Evolutionary conservation across 345 rosid species (phyloP).

Genomic region (Triadica sebifera): DNA sequence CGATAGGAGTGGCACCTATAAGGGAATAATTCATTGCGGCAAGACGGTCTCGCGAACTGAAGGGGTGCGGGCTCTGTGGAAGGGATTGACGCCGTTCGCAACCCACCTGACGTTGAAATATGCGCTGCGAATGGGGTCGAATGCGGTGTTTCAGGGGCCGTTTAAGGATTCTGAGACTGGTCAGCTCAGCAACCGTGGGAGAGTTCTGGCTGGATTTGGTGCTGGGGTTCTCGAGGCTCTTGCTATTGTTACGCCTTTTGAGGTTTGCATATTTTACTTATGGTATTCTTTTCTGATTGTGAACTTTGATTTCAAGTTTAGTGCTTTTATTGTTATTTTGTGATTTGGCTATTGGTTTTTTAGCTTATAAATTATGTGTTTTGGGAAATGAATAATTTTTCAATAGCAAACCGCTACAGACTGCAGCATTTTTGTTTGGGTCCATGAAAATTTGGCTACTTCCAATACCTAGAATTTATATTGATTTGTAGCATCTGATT

Average conservation of each 20-base stretch:
- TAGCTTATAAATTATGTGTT: neutral
- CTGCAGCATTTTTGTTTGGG: neutral
- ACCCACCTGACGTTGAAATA: slow-evolving; percentile 89
- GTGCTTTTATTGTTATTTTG: neutral
- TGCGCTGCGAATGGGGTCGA: slow-evolving; percentile 90
- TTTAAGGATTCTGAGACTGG: slow-evolving; percentile 83
- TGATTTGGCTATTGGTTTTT: neutral
- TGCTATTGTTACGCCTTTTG: slow-evolving; percentile 88
- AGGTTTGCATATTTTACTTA: slow-evolving; percentile 41
- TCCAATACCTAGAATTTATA: neutral
- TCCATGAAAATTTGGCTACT: neutral
- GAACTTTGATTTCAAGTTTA: neutral
- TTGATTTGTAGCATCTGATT: neutral
- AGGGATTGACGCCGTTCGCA: slow-evolving; percentile 90
- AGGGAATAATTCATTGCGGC: slow-evolving; percentile 83
- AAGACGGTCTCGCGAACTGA: slow-evolving; percentile 58
- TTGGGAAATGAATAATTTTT: neutral
- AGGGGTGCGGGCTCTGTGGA: slow-evolving; percentile 90
- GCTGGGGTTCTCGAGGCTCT: slow-evolving; percentile 98
- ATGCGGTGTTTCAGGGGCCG: slow-evolving; percentile 67
- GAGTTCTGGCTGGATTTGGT: slow-evolving; percentile 79
- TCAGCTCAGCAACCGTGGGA: slow-evolving; percentile 51
- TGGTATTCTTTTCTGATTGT: neutral
- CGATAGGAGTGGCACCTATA: slow-evolving; percentile 61
- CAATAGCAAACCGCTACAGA: neutral